Evolutionary conservation across 768 basidiomycete genomes (phyloP).

Genomic region (Tylopilus subfusipes): DNA sequence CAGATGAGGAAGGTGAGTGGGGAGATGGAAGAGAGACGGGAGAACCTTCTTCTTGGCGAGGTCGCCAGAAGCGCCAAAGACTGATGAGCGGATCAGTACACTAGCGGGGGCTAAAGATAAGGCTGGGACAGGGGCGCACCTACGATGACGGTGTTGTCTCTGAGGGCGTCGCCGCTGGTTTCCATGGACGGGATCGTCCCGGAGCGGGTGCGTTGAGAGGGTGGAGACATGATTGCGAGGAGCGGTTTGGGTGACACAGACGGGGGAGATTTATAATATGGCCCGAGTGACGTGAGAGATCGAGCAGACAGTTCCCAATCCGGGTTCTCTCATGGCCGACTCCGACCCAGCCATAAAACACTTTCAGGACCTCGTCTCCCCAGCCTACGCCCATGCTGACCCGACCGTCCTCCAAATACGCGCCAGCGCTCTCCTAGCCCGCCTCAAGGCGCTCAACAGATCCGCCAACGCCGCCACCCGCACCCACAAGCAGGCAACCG

Average conservation of each 20-base stretch:
- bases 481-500: constrained; percentile 65
- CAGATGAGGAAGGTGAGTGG: constrained; percentile 38
- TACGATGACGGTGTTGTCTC: constrained; percentile 85
- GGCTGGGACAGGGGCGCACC: constrained; percentile 46
- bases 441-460: constrained; percentile 77
- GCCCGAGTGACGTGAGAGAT: constrained; percentile 20
- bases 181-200: constrained; percentile 93
- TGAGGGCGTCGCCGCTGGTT: constrained; percentile 63
- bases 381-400: constrained; percentile 44
- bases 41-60: constrained; percentile 97
- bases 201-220: constrained; percentile 55
- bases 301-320: constrained; percentile 3
- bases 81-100: constrained; percentile 40
- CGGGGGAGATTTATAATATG: constrained; percentile 20
- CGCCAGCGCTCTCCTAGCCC: constrained; percentile 72
- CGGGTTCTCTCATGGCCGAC: constrained; percentile 26
- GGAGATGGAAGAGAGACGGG: neutral
- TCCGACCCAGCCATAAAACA: constrained; percentile 53
- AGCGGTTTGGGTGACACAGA: neutral
- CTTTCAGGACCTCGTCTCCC: constrained; percentile 61
- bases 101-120: constrained; percentile 8
- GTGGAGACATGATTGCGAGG: constrained; percentile 23
- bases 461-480: constrained; percentile 69
- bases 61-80: constrained; percentile 95
- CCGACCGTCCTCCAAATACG: constrained; percentile 50